These are phyloP conservation scores for Selaginella tamariscina DNA, from an alignment of 75 land plant genomes.

Conservation along the genomic window DNA sequence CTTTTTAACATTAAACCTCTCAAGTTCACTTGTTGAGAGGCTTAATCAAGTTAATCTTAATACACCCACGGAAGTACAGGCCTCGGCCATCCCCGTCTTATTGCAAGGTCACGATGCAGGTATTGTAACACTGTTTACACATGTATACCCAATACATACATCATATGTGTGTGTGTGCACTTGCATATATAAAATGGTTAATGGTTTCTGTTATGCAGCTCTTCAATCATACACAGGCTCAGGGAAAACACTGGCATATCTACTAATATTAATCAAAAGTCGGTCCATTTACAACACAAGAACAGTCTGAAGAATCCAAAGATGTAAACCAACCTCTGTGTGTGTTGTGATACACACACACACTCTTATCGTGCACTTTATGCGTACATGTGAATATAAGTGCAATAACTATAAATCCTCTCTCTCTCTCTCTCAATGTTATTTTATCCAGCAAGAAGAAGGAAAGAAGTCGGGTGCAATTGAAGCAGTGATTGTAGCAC, in stretches of 20 bases:
- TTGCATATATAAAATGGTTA: too few species aligned
- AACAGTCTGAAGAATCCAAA: conserved; percentile 13
- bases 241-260: conserved; percentile 89
- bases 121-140: too few species aligned
- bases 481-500: conserved; percentile 87
- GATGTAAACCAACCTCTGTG: too few species aligned
- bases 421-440: too few species aligned
- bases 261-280: conserved; percentile 64
- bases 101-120: conserved; percentile 63
- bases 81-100: conserved; percentile 64
- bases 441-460: too few species aligned
- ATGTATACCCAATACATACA: too few species aligned
- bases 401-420: too few species aligned
- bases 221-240: conserved; percentile 96
- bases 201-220: too few species aligned
- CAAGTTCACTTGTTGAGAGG: conserved; percentile 41
- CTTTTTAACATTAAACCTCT: conserved; percentile 58
- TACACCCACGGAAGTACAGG: conserved; percentile 68
- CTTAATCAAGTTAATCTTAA: conserved; percentile 40
- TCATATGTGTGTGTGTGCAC: too few species aligned
- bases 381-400: too few species aligned
- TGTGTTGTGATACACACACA: too few species aligned
- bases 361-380: too few species aligned
- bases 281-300: conserved; percentile 41
- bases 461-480: conserved; percentile 33